Conservation (phyloP, 805 yeast genomes). For the Teunomyces stri region DNA sequence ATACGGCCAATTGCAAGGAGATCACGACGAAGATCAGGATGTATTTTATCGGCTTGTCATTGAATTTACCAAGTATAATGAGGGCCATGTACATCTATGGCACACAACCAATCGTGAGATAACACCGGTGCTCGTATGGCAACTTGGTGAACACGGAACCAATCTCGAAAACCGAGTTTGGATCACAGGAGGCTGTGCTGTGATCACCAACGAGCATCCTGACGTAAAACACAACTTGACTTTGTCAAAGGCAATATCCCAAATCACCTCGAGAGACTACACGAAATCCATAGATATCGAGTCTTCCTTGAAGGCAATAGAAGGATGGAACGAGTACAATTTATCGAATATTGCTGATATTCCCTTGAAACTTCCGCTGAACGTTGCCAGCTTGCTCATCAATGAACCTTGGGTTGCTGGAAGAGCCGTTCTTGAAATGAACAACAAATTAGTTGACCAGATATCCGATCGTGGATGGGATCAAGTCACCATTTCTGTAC, state of each 20-base stretch:
- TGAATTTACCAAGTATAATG: constrained; percentile 26
- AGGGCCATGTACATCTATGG: constrained; percentile 4
- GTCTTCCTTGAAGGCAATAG: neutral
- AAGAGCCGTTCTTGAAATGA: neutral
- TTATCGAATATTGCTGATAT: constrained; percentile 8
- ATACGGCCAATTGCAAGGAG: constrained; percentile 44
- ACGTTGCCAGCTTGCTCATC: neutral
- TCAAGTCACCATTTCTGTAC: neutral
- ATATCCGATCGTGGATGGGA: neutral
- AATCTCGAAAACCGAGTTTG: constrained; percentile 52
- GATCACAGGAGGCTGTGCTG: constrained; percentile 43
- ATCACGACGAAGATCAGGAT: constrained; percentile 43
- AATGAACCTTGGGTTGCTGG: constrained; percentile 7
- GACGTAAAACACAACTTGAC: neutral
- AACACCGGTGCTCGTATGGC: constrained; percentile 37
- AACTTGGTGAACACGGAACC: constrained; percentile 47
- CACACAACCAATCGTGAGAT: constrained; percentile 15
- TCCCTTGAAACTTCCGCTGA: constrained; percentile 3
- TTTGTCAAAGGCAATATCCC: constrained; percentile 8
- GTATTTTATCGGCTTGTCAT: constrained; percentile 41
- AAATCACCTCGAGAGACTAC: constrained; percentile 6
- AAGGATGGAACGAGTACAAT: neutral
- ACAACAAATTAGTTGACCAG: neutral
- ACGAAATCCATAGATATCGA: neutral
- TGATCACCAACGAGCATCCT: constrained; percentile 6